Evolutionary conservation across 2,329 filamentous ascomycete genomes (phyloP), one percentile per base, ranked within the genome.

Genomic region (Atkinsonella hypoxylon): DNA sequence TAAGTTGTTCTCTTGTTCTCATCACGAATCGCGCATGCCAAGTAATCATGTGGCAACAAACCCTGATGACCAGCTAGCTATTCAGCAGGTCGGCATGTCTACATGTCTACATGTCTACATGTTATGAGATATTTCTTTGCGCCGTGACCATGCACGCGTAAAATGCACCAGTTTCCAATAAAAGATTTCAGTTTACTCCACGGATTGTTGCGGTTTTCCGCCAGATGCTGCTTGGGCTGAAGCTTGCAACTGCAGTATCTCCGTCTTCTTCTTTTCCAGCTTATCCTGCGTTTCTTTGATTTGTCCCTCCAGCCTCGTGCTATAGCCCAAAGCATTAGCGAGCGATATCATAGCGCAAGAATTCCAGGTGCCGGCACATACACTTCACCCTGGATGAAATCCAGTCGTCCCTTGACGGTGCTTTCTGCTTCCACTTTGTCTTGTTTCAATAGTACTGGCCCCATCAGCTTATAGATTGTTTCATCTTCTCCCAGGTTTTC

Each of bases 351-450:
- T 36, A 11, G 15, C 9, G 30, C 12, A 22, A 32, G 18, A 11
- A 12, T 17, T 26, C 15, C 31, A 8, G 7, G 10, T 17, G 10
- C 15, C n/a, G 31, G 44, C 31, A 65, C 83, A 67, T 66, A 95
- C 89, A 97, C 93, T 65, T 98, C 91, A 62, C 91, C 88, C 57
- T 83, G 79, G 57, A 98, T 98, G 63, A 91, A 97, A 57, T 95
- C 89, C 47, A 98, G 68, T 22, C 93, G 82, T 18, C 88, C 88
- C 59, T 94, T 89, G 17, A 98, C 93, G 0, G 89, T 90, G 74
- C 87, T 85, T 57, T 89, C 82, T 0, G 93, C 93, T 66, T 98
- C 93, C 1, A 81, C 72, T 67, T 87, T 90, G 52, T 97, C 93
- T 68, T 98, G 93, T 75, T 97, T 96, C 62, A 98, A 69, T 38